Conservation (phyloP, 805 yeast genomes). For the Debaryomyces hansenii region DNA sequence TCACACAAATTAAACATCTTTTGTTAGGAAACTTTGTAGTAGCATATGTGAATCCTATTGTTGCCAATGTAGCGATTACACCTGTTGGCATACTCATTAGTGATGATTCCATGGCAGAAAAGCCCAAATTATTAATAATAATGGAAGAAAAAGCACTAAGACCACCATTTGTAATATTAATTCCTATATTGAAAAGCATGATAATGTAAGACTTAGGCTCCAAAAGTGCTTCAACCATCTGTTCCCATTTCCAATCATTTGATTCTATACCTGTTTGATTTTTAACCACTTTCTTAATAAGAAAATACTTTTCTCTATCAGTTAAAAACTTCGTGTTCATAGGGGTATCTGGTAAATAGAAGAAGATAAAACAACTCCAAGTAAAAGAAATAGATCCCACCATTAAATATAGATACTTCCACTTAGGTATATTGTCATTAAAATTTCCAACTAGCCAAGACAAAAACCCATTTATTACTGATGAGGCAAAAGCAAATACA, state of each 20-base stretch:
- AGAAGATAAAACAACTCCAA: constrained; percentile 17
- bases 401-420: constrained; percentile 23
- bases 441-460: constrained; percentile 19
- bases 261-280: constrained; percentile 17
- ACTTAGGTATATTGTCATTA: constrained; percentile 12
- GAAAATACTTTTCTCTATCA: constrained; percentile 14
- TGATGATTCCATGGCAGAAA: no score
- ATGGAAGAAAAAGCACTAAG: no score
- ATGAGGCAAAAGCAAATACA: constrained; percentile 18
- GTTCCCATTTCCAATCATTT: constrained; percentile 17
- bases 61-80: no score
- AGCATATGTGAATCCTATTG: no score
- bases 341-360: constrained; percentile 20
- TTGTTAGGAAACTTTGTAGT: no score
- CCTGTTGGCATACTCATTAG: no score
- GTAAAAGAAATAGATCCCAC: constrained; percentile 22
- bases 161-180: no score
- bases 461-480: constrained; percentile 23
- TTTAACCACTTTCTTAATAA: constrained; percentile 12
- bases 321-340: constrained; percentile 16
- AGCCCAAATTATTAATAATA: no score
- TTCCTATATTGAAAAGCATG: no score
- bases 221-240: constrained; percentile 17
- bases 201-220: constrained; percentile 19
- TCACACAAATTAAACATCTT: no score